Evolutionary conservation across 2,329 filamentous ascomycete species (phyloP), one percentile per base, ranked within the genome.

Genomic region (Eutypella sp.): DNA sequence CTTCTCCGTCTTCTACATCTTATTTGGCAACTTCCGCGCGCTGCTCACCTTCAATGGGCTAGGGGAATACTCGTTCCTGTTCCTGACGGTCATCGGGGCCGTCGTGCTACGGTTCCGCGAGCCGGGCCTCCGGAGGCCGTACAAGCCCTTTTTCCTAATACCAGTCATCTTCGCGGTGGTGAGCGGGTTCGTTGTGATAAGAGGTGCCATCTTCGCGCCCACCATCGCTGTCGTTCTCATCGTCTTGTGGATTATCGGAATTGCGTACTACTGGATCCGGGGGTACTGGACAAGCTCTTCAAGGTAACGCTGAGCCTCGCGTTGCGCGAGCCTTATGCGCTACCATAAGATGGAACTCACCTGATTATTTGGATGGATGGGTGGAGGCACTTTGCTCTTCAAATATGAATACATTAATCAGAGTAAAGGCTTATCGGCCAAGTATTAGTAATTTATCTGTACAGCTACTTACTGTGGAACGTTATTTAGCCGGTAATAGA

Each of bases 11-110:
- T 45, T 81, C 2, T 84, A 84, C 59, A 81, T 84, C 25, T 55
- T 81, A 1, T 66, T 81, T 0, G 81, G 81, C 16, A 79, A 72
- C 59, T 84, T 84, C 64, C 73, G 80, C 27, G 74, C 76, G 0
- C 71, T 84, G 0, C 56, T 84, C 10, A 83, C 79, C 0, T 81
- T 81, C 52, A 80, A 79, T 42, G 78, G 78, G 0, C 63, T 81
- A 4, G 77, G 75, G 13, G 77, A 81, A 54, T 84, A 79, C 57
- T 74, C 80, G 0, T 84, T 84, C 61, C 84, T 84, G 64, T 81
- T 84, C 55, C 67, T 82, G 24, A 79, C 80, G 0, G 79, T 83
- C 0, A 54, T 82, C 0, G 81, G 80, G 0, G 73, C 78, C 2
- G 66, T 83, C 9, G 63, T 82, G 15, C 61, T 84, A 37, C 72